Evolutionary conservation across 1,284 basidiomycete genomes (phyloP).

Genomic region (Stereum hirsutum): DNA sequence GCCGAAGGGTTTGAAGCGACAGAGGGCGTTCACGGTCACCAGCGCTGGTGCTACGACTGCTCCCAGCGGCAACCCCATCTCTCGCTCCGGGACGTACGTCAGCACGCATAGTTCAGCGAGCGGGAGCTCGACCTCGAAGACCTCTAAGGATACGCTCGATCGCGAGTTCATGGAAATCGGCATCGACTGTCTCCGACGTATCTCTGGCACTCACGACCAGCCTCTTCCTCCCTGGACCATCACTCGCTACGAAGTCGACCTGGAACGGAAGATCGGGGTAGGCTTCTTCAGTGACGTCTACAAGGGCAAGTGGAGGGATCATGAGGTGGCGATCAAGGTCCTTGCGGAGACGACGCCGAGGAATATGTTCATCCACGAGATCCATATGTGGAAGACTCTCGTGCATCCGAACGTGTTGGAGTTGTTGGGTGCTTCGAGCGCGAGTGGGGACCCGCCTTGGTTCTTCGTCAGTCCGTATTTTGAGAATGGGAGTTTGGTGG

Average conservation of each 20-base stretch:
- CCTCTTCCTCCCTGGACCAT: constrained; percentile 67
- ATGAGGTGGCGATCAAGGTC: constrained; percentile 45
- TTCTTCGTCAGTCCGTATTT: constrained; percentile 39
- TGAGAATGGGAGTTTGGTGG: constrained; percentile 31
- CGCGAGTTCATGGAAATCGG: constrained; percentile 37
- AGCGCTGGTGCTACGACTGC: background rate
- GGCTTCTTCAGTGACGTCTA: constrained; percentile 69
- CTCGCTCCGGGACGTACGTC: background rate
- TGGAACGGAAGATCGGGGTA: constrained; percentile 51
- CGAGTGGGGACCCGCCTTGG: constrained; percentile 32
- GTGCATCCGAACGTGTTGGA: constrained; percentile 30
- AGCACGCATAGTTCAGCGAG: constrained; percentile 9
- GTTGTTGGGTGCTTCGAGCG: constrained; percentile 33
- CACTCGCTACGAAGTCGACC: constrained; percentile 58
- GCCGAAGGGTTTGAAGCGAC: no score
- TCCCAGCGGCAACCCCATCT: constrained; percentile 1
- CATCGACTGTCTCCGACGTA: constrained; percentile 38
- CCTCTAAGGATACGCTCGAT: constrained; percentile 25
- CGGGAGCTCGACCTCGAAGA: constrained; percentile 5
- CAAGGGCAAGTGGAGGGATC: constrained; percentile 49
- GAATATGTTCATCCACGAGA: constrained; percentile 26
- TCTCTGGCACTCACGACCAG: constrained; percentile 24
- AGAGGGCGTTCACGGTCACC: background rate
- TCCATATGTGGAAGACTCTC: constrained; percentile 28
- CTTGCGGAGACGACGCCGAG: constrained; percentile 28